Evolutionary conservation across 805 yeast species (phyloP).

Genomic region (Kuraishia molischiana): DNA sequence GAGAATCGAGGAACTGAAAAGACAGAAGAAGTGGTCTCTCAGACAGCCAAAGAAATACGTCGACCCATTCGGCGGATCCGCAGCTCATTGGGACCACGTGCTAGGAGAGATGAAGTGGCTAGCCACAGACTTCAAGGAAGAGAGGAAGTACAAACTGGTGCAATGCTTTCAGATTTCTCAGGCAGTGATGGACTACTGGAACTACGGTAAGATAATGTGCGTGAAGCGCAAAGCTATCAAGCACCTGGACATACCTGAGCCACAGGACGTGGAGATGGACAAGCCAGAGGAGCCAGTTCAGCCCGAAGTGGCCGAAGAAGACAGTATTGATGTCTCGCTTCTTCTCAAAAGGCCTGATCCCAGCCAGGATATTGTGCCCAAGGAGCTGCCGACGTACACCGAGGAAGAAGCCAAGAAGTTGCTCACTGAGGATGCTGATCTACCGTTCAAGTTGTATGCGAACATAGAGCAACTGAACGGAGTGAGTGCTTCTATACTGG

Average conservation of each 20-base stretch:
- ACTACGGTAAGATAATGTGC: conserved; percentile 60
- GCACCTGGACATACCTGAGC: conserved; percentile 7
- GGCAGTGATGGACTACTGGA: conserved; percentile 73
- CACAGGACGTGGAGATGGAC: conserved; percentile 2
- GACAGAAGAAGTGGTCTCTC: conserved; percentile 84
- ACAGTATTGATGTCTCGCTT: conserved; percentile 26
- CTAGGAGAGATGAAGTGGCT: conserved; percentile 79
- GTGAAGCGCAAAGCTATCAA: conserved; percentile 39
- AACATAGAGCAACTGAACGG: conserved; percentile 30
- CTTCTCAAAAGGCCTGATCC: conserved; percentile 24
- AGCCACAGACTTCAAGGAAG: conserved; percentile 68
- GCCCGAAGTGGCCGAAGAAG: conserved; percentile 2
- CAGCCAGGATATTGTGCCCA: conserved; percentile 18
- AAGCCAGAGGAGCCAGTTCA: neutral
- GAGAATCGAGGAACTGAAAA: conserved; percentile 83
- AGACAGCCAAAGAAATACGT: conserved; percentile 67
- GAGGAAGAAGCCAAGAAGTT: conserved; percentile 15
- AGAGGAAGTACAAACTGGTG: conserved; percentile 57
- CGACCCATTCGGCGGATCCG: conserved; percentile 52
- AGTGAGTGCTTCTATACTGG: conserved; percentile 36
- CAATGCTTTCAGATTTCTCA: conserved; percentile 62
- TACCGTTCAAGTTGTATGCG: conserved; percentile 37
- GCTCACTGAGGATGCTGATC: neutral
- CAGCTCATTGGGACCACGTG: conserved; percentile 63
- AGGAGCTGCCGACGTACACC: conserved; percentile 18